phyloP scores from a whole-genome alignment of 495 filamentous ascomycete genomes.

The Staphylotrichum tortipilum region DNA sequence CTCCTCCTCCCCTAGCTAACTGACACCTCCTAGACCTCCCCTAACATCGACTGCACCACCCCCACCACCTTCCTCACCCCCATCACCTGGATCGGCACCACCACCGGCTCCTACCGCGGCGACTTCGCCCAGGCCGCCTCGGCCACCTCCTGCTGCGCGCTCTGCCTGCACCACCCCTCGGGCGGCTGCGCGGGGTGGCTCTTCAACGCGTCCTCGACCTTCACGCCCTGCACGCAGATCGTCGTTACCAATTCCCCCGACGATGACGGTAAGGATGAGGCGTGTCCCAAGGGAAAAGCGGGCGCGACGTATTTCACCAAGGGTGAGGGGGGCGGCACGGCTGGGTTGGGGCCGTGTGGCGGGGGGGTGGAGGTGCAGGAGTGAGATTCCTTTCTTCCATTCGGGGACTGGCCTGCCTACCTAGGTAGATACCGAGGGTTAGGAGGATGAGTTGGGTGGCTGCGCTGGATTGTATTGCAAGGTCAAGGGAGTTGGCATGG shows the following conservation, averaged over 20 bases:
- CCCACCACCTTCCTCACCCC: conserved; percentile 10
- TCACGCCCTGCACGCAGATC: conserved; percentile 20
- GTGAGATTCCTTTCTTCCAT: too few species aligned
- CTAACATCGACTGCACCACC: conserved; percentile 9
- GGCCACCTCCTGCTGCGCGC: conserved; percentile 15
- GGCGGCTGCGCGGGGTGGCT: conserved; percentile 22
- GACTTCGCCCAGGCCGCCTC: conserved; percentile 4
- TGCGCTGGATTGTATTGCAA: too few species aligned
- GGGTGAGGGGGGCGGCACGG: not conserved
- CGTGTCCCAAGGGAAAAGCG: conserved; percentile 13
- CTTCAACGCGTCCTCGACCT: conserved; percentile 1
- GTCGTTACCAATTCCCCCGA: not conserved
- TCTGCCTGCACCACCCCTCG: conserved; percentile 1
- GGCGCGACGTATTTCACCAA: conserved; percentile 2
- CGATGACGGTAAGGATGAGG: not conserved
- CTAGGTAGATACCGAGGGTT: too few species aligned
- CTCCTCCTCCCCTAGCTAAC: not conserved
- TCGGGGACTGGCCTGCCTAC: too few species aligned
- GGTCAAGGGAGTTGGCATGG: too few species aligned
- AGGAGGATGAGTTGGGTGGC: too few species aligned
- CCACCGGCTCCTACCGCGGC: not conserved
- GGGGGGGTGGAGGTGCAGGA: not conserved
- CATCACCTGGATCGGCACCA: conserved; percentile 11
- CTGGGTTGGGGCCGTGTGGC: conserved; percentile 17
- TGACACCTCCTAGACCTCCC: not conserved